phyloP scores from a whole-genome alignment of 176 grass and related monocot genomes.

The Chloris gayana region DNA sequence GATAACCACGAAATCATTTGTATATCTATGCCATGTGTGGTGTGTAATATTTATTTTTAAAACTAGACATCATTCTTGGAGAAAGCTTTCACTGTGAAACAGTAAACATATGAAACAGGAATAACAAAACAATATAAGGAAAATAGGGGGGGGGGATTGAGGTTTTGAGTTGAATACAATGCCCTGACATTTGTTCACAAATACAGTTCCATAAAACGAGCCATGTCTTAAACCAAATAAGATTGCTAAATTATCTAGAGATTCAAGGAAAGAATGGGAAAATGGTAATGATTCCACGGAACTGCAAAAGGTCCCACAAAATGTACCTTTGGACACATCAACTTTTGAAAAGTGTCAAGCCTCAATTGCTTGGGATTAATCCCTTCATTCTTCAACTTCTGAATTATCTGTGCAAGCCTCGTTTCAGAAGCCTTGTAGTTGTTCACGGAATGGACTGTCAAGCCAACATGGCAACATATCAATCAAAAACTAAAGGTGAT shows the following conservation, averaged over 20 bases:
- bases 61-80: neutral
- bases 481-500: neutral
- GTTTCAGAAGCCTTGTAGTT: constrained; percentile 17
- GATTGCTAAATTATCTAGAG: neutral
- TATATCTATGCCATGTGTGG: neutral
- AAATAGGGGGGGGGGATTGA: neutral
- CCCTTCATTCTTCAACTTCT: constrained; percentile 53
- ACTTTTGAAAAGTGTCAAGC: constrained; percentile 34
- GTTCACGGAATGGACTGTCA: constrained; percentile 2
- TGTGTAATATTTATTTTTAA: neutral
- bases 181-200: neutral
- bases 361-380: constrained; percentile 47
- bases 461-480: neutral
- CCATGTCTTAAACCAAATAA: constrained; percentile 1
- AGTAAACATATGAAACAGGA: neutral
- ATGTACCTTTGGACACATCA: constrained; percentile 64
- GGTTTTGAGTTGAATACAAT: neutral
- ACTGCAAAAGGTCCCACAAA: neutral
- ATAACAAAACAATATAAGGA: neutral
- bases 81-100: neutral
- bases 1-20: constrained; percentile 14
- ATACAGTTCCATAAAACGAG: neutral
- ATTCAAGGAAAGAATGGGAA: neutral
- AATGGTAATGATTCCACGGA: neutral
- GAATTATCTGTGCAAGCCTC: constrained; percentile 38